phyloP scores from a whole-genome alignment of 352 stramenopile species.

The Pythium vanterpoolii region DNA sequence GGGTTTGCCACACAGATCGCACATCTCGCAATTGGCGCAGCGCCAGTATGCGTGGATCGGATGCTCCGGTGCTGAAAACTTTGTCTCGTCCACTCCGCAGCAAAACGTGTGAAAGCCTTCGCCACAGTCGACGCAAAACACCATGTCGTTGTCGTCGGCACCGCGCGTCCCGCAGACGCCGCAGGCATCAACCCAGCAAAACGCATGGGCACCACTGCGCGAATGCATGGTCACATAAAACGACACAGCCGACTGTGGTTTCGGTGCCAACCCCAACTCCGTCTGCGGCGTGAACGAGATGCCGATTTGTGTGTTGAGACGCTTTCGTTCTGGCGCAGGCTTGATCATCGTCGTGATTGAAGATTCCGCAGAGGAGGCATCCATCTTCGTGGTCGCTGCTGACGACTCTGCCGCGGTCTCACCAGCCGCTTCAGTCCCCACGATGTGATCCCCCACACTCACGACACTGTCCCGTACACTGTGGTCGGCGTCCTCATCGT shows the following conservation, averaged over 20 bases:
- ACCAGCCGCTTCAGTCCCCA: not conserved
- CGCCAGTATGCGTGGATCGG: conserved; percentile 84
- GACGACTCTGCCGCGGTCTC: not conserved
- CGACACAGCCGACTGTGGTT: conserved; percentile 58
- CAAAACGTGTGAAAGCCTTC: conserved; percentile 96
- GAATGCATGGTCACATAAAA: conserved; percentile 78
- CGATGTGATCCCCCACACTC: not conserved
- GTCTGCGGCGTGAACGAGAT: conserved; percentile 46
- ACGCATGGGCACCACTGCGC: conserved; percentile 74
- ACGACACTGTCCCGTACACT: not conserved
- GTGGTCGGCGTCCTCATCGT: conserved; percentile 5
- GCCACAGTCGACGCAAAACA: conserved; percentile 96
- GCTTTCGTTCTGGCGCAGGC: conserved; percentile 21
- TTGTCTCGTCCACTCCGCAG: conserved; percentile 37
- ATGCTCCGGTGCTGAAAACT: conserved; percentile 31
- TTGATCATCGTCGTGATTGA: conserved; percentile 1
- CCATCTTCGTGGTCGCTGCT: not conserved
- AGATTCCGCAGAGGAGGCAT: not conserved
- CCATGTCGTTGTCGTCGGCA: conserved; percentile 52
- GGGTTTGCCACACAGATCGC: conserved; percentile 87
- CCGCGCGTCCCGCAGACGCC: conserved; percentile 88
- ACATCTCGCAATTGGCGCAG: conserved; percentile 96
- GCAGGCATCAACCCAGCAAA: conserved; percentile 92
- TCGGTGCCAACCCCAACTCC: conserved; percentile 48
- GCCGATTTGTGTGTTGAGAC: not conserved